Conservation (phyloP, 2,329 filamentous ascomycete genomes). For the Bisporella sp. region DNA sequence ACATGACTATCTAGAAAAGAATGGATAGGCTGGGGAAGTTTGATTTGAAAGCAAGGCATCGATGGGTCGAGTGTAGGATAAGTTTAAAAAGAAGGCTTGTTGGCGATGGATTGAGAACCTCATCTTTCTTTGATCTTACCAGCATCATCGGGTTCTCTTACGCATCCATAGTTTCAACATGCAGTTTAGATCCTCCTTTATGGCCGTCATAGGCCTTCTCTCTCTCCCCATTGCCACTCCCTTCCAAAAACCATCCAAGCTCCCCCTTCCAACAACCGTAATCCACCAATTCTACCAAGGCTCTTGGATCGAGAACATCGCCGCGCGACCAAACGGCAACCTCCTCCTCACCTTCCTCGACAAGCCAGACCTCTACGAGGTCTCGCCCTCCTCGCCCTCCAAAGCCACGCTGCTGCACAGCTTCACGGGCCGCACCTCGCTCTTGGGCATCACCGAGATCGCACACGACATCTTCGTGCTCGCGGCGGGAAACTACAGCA, state of each 20-base stretch:
- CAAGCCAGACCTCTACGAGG: conserved; percentile 5
- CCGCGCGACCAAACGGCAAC: conserved; percentile 9
- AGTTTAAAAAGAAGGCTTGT: too few species aligned
- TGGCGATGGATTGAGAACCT: too few species aligned
- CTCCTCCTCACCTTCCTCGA: conserved; percentile 9
- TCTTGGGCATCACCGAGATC: conserved; percentile 31
- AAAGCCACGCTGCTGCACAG: conserved; percentile 6
- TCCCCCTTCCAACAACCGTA: neutral
- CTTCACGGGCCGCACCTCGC: conserved; percentile 11
- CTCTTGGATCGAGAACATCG: conserved; percentile 16
- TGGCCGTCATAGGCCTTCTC: neutral
- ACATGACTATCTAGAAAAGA: too few species aligned
- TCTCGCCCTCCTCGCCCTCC: conserved; percentile 1
- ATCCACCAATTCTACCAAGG: conserved; percentile 1
- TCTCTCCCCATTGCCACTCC: neutral
- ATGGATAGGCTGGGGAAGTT: too few species aligned
- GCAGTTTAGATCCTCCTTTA: too few species aligned
- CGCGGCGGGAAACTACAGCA: neutral
- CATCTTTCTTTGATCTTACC: too few species aligned
- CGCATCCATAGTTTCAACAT: too few species aligned
- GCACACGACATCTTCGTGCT: conserved; percentile 16
- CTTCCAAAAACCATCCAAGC: neutral
- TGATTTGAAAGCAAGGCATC: too few species aligned
- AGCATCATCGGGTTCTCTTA: too few species aligned
- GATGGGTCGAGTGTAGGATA: too few species aligned